Evolutionary conservation across 495 filamentous ascomycete genomes (phyloP).

Genomic region (Penicillium paradoxum): DNA sequence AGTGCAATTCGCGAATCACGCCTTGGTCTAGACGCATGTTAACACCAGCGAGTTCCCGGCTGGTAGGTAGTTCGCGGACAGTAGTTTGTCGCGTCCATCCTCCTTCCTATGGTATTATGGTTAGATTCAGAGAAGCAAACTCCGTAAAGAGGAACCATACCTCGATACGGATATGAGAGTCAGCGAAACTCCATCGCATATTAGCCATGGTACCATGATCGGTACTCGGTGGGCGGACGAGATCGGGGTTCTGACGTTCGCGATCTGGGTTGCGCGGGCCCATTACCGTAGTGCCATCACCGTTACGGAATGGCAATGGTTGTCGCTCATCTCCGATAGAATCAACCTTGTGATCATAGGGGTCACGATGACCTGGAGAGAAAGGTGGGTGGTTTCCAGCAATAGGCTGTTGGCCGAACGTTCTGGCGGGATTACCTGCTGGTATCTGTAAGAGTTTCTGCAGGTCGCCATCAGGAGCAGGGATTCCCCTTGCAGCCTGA

Average conservation of each 20-base stretch:
- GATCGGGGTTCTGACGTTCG: conserved; percentile 58
- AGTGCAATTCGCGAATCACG: conserved; percentile 69
- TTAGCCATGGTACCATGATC: conserved; percentile 59
- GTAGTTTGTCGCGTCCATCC: conserved; percentile 67
- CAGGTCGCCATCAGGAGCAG: conserved; percentile 10
- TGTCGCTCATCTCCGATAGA: conserved; percentile 51
- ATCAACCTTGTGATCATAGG: conserved; percentile 51
- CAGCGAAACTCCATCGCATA: conserved; percentile 64
- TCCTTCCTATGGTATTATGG: conserved; percentile 44
- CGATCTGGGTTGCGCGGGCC: conserved; percentile 62
- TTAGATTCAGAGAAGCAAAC: not conserved
- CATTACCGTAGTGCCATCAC: conserved; percentile 55
- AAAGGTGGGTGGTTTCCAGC: conserved; percentile 21
- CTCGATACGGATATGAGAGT: conserved; percentile 63
- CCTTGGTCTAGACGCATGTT: conserved; percentile 64
- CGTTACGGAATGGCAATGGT: conserved; percentile 62
- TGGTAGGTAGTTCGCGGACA: conserved; percentile 53
- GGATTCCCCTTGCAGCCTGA: conserved; percentile 1
- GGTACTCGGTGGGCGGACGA: conserved; percentile 60
- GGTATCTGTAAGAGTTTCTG: conserved; percentile 11
- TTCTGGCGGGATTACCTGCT: not conserved
- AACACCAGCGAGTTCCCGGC: conserved; percentile 58
- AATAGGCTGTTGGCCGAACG: not conserved
- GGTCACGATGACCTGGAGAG: conserved; percentile 38
- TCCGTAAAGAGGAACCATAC: conserved; percentile 23